Percentiles rank a stretch among this genome's conserved stretches.
phyloP scores from a whole-genome alignment of 129 eudicot species.

The Logfia minima region DNA sequence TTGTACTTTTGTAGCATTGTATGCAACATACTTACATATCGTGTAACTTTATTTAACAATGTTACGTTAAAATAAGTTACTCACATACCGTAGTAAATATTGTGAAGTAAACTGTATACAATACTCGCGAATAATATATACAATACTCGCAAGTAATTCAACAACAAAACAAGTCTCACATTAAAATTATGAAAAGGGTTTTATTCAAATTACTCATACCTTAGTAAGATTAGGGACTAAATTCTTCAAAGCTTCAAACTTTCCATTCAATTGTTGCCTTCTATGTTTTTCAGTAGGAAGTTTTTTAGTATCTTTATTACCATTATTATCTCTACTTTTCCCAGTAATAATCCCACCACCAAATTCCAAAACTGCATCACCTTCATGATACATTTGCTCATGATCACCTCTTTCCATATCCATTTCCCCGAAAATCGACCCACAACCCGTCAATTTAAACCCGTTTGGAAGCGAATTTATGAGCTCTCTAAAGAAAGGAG shows the following conservation, averaged over 20 bases:
- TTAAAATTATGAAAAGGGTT: conserved; percentile 6
- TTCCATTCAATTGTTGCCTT: conserved; percentile 42
- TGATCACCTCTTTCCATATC: conserved; percentile 45
- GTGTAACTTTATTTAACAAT: too few relatives aligned
- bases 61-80: too few relatives aligned
- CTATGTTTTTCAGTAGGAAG: conserved; percentile 46
- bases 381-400: conserved; percentile 46
- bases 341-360: conserved; percentile 41
- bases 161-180: conserved; percentile 2
- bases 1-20: too few relatives aligned
- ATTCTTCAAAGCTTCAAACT: conserved; percentile 35
- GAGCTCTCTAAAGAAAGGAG: conserved; percentile 70
- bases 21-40: too few relatives aligned
- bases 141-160: not conserved
- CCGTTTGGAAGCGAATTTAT: conserved; percentile 63
- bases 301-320: conserved; percentile 46
- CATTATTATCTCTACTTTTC: conserved; percentile 32
- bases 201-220: conserved; percentile 34
- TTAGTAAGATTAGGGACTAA: conserved; percentile 42
- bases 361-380: conserved; percentile 65
- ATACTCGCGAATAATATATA: not conserved
- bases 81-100: too few relatives aligned
- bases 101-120: not conserved
- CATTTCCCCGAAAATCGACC: conserved; percentile 49
- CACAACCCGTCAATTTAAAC: conserved; percentile 36